Conservation (phyloP, 2,329 filamentous ascomycete species). For the Cordyceps militaris region DNA sequence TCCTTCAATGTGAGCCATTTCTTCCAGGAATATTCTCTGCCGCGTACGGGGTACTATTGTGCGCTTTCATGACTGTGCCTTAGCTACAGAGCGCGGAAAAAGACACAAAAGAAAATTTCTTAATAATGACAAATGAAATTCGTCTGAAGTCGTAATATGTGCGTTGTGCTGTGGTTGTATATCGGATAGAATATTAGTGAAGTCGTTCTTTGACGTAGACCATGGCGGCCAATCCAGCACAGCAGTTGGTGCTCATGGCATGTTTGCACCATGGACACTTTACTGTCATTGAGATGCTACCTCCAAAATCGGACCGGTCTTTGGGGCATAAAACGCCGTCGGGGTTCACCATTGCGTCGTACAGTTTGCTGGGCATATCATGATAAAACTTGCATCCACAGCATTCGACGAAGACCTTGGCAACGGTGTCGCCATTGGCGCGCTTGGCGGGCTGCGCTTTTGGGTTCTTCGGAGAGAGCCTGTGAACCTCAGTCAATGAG, state of each 20-base stretch:
- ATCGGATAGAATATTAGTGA: slow-evolving; percentile 30
- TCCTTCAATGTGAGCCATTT: neutral
- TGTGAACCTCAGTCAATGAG: neutral
- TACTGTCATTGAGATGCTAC: slow-evolving; percentile 53
- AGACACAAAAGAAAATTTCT: neutral
- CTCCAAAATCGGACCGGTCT: slow-evolving; percentile 44
- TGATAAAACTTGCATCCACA: slow-evolving; percentile 58
- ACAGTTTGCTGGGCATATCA: slow-evolving; percentile 57
- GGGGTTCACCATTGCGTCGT: slow-evolving; percentile 57
- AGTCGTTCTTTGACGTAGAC: slow-evolving; percentile 59
- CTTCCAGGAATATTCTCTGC: neutral
- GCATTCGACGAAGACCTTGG: slow-evolving; percentile 60
- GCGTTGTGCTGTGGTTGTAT: slow-evolving; percentile 1
- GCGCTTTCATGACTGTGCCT: slow-evolving; percentile 5
- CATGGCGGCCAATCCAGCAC: slow-evolving; percentile 59
- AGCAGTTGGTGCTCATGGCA: slow-evolving; percentile 62
- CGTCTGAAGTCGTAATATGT: slow-evolving; percentile 2
- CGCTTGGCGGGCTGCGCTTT: slow-evolving; percentile 13
- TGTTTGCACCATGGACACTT: slow-evolving; percentile 68
- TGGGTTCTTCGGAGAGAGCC: neutral
- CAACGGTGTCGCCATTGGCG: slow-evolving; percentile 34
- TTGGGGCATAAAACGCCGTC: slow-evolving; percentile 45
- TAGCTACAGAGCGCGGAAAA: neutral
- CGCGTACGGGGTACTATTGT: neutral
- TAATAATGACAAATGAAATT: slow-evolving; percentile 5